Percentiles rank a stretch among this genome's conserved stretches.
phyloP scores from a whole-genome alignment of 441 rosid species.

The Euphorbia celastroides region DNA sequence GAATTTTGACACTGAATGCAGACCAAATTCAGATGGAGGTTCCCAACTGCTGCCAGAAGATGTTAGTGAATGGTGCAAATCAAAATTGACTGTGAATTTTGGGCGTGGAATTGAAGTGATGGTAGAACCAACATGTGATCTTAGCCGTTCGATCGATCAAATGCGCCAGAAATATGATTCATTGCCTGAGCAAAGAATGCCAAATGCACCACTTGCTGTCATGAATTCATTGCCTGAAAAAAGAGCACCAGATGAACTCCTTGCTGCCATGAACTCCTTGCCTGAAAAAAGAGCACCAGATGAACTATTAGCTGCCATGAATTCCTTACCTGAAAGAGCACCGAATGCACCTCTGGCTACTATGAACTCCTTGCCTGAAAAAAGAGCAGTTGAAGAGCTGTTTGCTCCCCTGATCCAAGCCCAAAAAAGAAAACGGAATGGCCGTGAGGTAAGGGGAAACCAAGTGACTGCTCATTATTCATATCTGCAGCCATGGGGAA shows the following conservation, averaged over 20 bases:
- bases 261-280: too few species aligned
- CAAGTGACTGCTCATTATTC: constrained; percentile 16
- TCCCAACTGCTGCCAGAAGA: constrained; percentile 27
- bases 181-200: constrained; percentile 31
- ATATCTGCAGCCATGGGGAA: background rate
- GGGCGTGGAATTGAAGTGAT: constrained; percentile 33
- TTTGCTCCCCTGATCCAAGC: background rate
- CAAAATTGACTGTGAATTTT: constrained; percentile 24
- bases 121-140: constrained; percentile 25
- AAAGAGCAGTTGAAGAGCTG: too few species aligned
- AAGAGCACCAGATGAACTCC: too few species aligned
- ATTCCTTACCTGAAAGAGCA: background rate
- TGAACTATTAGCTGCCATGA: constrained; percentile 16
- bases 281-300: too few species aligned
- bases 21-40: constrained; percentile 16
- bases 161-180: constrained; percentile 22
- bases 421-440: constrained; percentile 16
- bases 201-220: constrained; percentile 35
- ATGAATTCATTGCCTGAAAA: constrained; percentile 11
- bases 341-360: too few species aligned
- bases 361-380: too few species aligned
- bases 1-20: constrained; percentile 43
- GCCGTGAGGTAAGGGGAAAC: constrained; percentile 12
- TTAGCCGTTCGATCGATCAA: constrained; percentile 25
- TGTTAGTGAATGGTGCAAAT: constrained; percentile 16